Conservation (phyloP, 371 early-diverging fungal species). For the Actinomucor elegans region DNA sequence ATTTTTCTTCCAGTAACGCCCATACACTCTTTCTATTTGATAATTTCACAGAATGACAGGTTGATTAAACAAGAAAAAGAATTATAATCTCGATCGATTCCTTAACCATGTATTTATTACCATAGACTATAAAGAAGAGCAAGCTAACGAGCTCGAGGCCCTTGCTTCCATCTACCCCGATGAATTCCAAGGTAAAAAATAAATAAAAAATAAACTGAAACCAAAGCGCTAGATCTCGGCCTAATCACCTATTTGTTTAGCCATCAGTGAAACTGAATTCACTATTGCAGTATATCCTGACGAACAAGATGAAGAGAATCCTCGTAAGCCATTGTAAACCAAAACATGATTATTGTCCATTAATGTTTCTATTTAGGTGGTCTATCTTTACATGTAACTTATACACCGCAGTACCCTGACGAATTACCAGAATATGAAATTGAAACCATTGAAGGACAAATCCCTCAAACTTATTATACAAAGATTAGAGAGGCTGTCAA, state of each 20-base stretch:
- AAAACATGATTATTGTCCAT: not conserved
- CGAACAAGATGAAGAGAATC: constrained; percentile 56
- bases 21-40: not conserved
- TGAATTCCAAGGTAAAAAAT: constrained; percentile 81
- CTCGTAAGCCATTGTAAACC: constrained; percentile 37
- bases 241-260: constrained; percentile 16
- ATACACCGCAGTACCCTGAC: constrained; percentile 89
- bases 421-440: constrained; percentile 73
- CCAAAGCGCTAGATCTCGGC: too few relatives aligned
- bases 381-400: constrained; percentile 68
- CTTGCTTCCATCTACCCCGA: constrained; percentile 91
- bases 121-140: constrained; percentile 77
- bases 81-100: not conserved
- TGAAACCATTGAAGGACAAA: constrained; percentile 50
- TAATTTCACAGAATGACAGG: constrained; percentile 6
- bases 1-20: not conserved
- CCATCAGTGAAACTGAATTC: constrained; percentile 39
- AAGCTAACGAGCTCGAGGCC: constrained; percentile 87
- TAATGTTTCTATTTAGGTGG: constrained; percentile 26
- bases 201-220: too few relatives aligned
- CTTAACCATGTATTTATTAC: not conserved
- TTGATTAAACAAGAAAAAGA: not conserved
- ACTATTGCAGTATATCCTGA: constrained; percentile 56
- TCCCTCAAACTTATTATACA: constrained; percentile 45
- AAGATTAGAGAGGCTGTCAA: constrained; percentile 47